Percentiles rank a stretch among this genome's conserved stretches.
These are phyloP conservation scores for Didymella lethalis DNA, from an alignment of 2,329 filamentous ascomycete genomes.

Conservation along the genomic window DNA sequence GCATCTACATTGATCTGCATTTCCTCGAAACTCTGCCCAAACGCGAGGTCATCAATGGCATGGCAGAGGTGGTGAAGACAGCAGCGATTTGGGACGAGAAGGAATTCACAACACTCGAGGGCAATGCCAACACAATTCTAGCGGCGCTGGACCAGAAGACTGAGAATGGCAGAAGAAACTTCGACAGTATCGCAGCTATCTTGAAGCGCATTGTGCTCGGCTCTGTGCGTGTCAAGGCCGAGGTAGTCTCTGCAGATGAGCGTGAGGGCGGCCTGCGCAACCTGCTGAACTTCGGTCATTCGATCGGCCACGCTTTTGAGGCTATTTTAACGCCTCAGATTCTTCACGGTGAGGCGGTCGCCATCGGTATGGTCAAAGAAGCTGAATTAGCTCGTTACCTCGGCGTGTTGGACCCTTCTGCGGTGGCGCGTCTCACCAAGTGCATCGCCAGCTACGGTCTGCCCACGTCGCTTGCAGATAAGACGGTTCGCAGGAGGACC, in stretches of 20 bases:
- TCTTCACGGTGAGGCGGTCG: conserved; percentile 92
- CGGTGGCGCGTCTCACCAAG: conserved; percentile 88
- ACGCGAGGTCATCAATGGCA: conserved; percentile 96
- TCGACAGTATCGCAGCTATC: conserved; percentile 69
- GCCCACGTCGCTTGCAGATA: conserved; percentile 84
- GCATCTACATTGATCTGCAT: conserved; percentile 91
- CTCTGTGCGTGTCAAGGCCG: conserved; percentile 91
- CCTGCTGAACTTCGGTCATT: conserved; percentile 96
- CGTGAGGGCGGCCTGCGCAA: conserved; percentile 93
- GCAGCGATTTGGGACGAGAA: conserved; percentile 93
- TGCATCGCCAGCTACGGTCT: conserved; percentile 94
- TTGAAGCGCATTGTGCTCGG: conserved; percentile 76
- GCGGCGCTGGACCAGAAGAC: conserved; percentile 71
- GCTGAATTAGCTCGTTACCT: conserved; percentile 91
- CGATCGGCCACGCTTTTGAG: conserved; percentile 95
- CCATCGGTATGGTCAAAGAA: conserved; percentile 98
- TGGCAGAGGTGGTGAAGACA: conserved; percentile 98
- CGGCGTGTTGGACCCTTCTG: conserved; percentile 82
- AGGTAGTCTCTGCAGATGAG: conserved; percentile 93
- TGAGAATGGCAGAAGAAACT: conserved; percentile 64
- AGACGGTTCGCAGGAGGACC: conserved; percentile 79
- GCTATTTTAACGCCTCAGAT: conserved; percentile 95
- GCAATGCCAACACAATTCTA: conserved; percentile 80
- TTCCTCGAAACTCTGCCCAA: conserved; percentile 91
- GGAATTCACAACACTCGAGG: conserved; percentile 85